phyloP scores from a whole-genome alignment of 768 basidiomycete genomes.

The Tylopilus balloui region DNA sequence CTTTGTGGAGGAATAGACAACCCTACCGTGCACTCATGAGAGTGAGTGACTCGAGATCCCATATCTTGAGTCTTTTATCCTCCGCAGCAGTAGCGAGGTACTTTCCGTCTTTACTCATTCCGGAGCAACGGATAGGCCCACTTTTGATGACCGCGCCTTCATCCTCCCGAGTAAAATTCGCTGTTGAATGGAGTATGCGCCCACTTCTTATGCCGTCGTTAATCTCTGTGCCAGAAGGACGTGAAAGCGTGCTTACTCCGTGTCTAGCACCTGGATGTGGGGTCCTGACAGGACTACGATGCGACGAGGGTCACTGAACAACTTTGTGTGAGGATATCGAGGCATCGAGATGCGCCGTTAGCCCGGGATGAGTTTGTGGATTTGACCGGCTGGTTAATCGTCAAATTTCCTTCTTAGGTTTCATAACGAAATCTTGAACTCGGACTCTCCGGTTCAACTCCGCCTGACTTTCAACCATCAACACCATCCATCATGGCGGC shows the following conservation, averaged over 20 bases:
- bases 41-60: constrained; percentile 54
- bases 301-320: constrained; percentile 37
- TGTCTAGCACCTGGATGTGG: constrained; percentile 57
- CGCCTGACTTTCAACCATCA: neutral
- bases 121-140: constrained; percentile 58
- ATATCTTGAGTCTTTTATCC: constrained; percentile 78
- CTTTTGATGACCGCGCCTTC: constrained; percentile 37
- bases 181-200: constrained; percentile 43
- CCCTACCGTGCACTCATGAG: constrained; percentile 60
- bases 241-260: constrained; percentile 38
- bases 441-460: too few species aligned
- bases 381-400: too few species aligned
- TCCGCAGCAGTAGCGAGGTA: constrained; percentile 67
- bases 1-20: neutral
- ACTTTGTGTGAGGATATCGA: constrained; percentile 45
- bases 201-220: constrained; percentile 41
- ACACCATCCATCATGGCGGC: constrained; percentile 10
- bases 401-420: too few species aligned
- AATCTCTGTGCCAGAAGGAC: constrained; percentile 3
- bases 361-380: neutral
- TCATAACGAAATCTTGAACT: too few species aligned
- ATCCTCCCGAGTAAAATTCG: constrained; percentile 29
- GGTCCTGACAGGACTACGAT: constrained; percentile 53
- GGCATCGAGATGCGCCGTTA: constrained; percentile 27
- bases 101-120: constrained; percentile 39